Evolutionary conservation across 1,284 basidiomycete genomes (phyloP).

Genomic region (Inonotus hispidus): DNA sequence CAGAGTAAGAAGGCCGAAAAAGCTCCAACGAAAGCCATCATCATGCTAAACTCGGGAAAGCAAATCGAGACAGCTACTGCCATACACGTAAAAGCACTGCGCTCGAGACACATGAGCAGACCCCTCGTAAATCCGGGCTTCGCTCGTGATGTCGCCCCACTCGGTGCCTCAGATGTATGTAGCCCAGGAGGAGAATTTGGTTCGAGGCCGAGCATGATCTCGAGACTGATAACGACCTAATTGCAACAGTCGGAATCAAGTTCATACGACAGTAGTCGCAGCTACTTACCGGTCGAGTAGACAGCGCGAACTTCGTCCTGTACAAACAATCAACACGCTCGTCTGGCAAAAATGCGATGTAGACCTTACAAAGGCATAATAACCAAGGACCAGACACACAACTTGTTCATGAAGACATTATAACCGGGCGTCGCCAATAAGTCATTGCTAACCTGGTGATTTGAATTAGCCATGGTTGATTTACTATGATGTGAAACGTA

Average conservation of each 20-base stretch:
- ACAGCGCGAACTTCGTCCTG: constrained; percentile 85
- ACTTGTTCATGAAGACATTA: constrained; percentile 65
- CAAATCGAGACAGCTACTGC: constrained; percentile 70
- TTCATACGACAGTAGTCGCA: neutral
- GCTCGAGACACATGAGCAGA: constrained; percentile 50
- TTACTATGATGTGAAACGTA: constrained; percentile 29
- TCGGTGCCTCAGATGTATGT: neutral
- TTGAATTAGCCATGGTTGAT: neutral
- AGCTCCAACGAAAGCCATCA: constrained; percentile 89
- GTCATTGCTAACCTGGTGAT: constrained; percentile 77
- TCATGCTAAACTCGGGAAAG: constrained; percentile 80
- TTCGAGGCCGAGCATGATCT: constrained; percentile 68
- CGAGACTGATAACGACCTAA: constrained; percentile 75
- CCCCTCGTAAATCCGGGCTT: constrained; percentile 34
- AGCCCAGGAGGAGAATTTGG: constrained; percentile 26
- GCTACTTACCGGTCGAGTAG: constrained; percentile 69
- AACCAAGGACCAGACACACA: constrained; percentile 88
- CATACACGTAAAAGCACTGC: constrained; percentile 52
- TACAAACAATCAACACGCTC: neutral
- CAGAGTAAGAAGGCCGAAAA: constrained; percentile 84
- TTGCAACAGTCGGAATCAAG: constrained; percentile 6
- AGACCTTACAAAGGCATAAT: constrained; percentile 67
- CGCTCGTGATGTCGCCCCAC: neutral
- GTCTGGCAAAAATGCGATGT: neutral
- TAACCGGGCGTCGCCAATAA: constrained; percentile 75